phyloP scores from a whole-genome alignment of 345 rosid genomes.

The Leavenworthia alabamica region DNA sequence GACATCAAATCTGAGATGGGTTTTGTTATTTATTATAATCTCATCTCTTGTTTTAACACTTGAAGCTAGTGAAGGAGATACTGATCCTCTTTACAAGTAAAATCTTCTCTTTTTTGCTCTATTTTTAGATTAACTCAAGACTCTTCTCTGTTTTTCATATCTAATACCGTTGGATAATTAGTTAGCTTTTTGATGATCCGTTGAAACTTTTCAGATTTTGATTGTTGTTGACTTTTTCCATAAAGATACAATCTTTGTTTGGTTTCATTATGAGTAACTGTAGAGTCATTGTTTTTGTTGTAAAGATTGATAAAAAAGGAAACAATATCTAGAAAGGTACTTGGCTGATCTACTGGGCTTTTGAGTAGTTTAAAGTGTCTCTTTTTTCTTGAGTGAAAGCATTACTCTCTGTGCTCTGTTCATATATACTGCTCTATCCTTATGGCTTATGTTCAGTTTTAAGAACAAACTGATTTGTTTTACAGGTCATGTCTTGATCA shows the following conservation, averaged over 20 bases:
- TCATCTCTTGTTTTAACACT: slow-evolving; percentile 34
- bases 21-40: slow-evolving; percentile 32
- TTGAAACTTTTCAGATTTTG: not conserved
- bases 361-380: not conserved
- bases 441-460: not conserved
- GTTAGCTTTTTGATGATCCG: not conserved
- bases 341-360: not conserved
- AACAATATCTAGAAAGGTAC: not conserved
- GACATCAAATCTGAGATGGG: slow-evolving; percentile 33
- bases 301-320: slow-evolving; percentile 1
- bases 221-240: slow-evolving; percentile 32
- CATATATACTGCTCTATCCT: not conserved
- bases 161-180: not conserved
- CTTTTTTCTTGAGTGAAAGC: slow-evolving; percentile 9
- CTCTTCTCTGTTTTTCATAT: not conserved
- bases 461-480: slow-evolving; percentile 16
- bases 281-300: slow-evolving; percentile 25
- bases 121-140: not conserved
- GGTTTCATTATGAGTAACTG: not conserved
- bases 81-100: slow-evolving; percentile 84
- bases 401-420: not conserved
- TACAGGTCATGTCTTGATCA: slow-evolving; percentile 63
- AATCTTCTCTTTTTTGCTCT: not conserved
- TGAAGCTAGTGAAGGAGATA: slow-evolving; percentile 68
- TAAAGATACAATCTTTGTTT: slow-evolving; percentile 10